Base-by-base conservation (phyloP, 2,329 filamentous ascomycete genomes). In the Sporothrix inflata region DNA sequence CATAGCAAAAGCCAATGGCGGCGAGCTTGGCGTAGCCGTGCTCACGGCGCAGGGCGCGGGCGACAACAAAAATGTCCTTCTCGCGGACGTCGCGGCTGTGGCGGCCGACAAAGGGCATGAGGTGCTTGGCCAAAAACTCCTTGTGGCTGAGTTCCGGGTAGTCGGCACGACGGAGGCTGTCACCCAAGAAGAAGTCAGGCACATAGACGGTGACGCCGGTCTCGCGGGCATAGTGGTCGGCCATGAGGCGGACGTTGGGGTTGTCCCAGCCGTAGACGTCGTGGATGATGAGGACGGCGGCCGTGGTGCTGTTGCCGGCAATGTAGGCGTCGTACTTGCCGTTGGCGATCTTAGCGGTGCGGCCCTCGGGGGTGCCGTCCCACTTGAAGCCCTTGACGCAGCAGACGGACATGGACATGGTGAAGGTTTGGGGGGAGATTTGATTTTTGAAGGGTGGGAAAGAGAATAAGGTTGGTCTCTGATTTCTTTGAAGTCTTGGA, bases 241-340 rank as follows among this genome's bases (percentile, higher is more conserved):
- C 85, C 65, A 87, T 77, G 14, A 87, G 77, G 16, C 84, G 80
- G 47, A 81, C 80, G 78, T 87, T 87, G 55, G 80, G 76, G 60
- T 86, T 83, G 1, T 80, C 79, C 83, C 85, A 87, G 55, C 85
- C 85, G 73, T 86, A 85, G 0, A 83, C 79, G 76, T 87, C 85
- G n/a, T 85, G 82, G 51, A 87, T 79, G 65, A 86, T 78, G 55
- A 87, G 80, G 27, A 87, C 78, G 69, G 84, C 83, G 5, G 79
- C 82, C n/a, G 81, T 80, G 8, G 79, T 74, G 53, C 79, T 77
- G 14, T 76, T 76, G 45, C 81, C 80, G 3, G 83, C 79, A 49
- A 86, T 77, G 74, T 86, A 86, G 21, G 81, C 79, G 53, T 81
- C 75, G 47, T 40, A 72, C 24, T 49, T 34, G 42, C 84, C 78